These are phyloP conservation scores for Chytriomyces sp. DNA, from an alignment of 192 early-diverging fungal species.

Conservation along the genomic window DNA sequence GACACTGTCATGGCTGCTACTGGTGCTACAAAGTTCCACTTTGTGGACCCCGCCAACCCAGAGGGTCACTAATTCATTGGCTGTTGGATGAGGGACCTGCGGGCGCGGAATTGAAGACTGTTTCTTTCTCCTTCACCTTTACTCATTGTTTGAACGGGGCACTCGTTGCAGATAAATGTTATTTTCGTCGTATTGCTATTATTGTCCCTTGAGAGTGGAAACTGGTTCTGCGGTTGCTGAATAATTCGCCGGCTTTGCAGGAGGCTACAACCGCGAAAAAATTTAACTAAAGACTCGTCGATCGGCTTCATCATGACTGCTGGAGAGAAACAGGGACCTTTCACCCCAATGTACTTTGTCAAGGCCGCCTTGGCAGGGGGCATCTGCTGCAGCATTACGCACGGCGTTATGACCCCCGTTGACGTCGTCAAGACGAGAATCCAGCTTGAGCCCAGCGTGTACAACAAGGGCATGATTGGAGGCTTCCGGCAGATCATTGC, in stretches of 20 bases:
- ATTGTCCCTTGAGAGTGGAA: too few species aligned
- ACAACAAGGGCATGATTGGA: constrained; percentile 40
- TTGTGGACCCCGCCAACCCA: constrained; percentile 30
- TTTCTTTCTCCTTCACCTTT: too few species aligned
- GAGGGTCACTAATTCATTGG: too few species aligned
- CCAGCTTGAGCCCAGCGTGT: constrained; percentile 56
- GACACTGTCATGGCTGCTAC: constrained; percentile 39
- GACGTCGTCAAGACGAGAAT: constrained; percentile 79
- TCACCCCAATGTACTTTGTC: not conserved
- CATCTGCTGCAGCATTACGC: constrained; percentile 46
- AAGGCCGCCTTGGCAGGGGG: constrained; percentile 34
- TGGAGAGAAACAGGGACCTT: not conserved
- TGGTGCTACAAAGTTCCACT: constrained; percentile 44
- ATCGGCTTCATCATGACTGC: not conserved
- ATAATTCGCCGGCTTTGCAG: too few species aligned
- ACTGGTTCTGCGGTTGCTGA: too few species aligned
- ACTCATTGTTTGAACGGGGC: too few species aligned
- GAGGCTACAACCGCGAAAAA: too few species aligned
- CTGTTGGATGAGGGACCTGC: too few species aligned
- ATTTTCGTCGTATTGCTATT: too few species aligned
- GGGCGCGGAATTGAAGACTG: too few species aligned
- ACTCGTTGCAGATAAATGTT: too few species aligned
- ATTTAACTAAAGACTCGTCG: too few species aligned
- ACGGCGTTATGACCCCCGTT: constrained; percentile 50
- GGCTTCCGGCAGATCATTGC: constrained; percentile 47